Evolutionary conservation across 352 stramenopile genomes (phyloP), one percentile per base, ranked within the genome.

Genomic region (Phytophthora cactorum): DNA sequence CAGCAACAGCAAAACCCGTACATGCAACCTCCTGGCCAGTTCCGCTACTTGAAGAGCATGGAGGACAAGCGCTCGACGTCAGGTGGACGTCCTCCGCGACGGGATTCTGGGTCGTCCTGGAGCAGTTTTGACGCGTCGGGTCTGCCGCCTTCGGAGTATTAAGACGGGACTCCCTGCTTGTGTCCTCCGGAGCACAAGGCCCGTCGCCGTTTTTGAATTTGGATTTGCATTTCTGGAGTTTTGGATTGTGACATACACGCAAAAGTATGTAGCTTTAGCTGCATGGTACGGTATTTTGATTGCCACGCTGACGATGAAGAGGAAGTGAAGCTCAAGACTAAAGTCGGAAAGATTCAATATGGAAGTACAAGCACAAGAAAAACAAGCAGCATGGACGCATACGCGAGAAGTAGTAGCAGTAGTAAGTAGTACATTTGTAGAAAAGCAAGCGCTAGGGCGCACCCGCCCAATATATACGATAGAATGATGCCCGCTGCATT

Each of bases 1-100:
- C 72, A 73, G 27, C 73, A 79, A 17, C 72, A 75, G 62, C 58
- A 74, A 55, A 70, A 78, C 34, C 49, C 64, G 15, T 82, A 79
- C 29, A 72, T 78, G 55, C 60, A 66, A 41, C 61, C 60, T 45
- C 64, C 74, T 11, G 55, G 68, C 5, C 80, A 87, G 43, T 93
- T 79, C 58, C 85, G 84, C 25, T 93, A 91, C 64, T 68, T 89
- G 59, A 90, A 89, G 57, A 79, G 64, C 51, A 88, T 90, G 76
- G 85, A 90, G 41, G 78, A 91, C 47, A 80, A 80, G 47, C 62
- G 72, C 5, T 66, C 52, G 77, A 86, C 75, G 43, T 60, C 58
- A 14, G 50, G 8, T 52, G 59, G 45, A 52, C 77, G 39, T 66
- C 73, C 67, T 9, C 75, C 75, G 5, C 71, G 78, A 28, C 79